Evolutionary conservation across 805 yeast species (phyloP).

Genomic region (Metschnikowia amazonensis): DNA sequence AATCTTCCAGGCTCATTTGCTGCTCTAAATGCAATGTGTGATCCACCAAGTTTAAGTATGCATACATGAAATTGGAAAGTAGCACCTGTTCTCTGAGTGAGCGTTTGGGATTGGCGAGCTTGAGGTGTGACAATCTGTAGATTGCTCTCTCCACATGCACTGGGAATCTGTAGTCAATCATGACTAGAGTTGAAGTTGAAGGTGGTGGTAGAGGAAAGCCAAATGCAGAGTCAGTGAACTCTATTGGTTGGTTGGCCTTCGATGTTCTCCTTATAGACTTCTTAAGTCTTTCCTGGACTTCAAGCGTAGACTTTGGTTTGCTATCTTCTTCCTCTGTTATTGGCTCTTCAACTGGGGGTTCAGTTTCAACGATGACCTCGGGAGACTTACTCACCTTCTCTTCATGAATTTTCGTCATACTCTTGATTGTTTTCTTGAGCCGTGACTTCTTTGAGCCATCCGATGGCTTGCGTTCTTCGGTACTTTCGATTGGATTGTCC

Average conservation of each 20-base stretch:
- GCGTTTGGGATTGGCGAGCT: conserved; percentile 89
- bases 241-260: conserved; percentile 43
- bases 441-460: conserved; percentile 14
- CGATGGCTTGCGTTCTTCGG: conserved; percentile 6
- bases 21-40: conserved; percentile 77
- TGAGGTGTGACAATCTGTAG: conserved; percentile 86
- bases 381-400: conserved; percentile 8
- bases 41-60: conserved; percentile 89
- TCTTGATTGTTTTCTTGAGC: conserved; percentile 16
- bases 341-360: conserved; percentile 2
- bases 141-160: conserved; percentile 95
- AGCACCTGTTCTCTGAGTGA: conserved; percentile 90
- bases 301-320: conserved; percentile 33
- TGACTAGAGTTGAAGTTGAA: conserved; percentile 68
- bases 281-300: conserved; percentile 42
- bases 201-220: conserved; percentile 86
- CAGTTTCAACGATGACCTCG: not conserved
- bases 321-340: conserved; percentile 15
- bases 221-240: conserved; percentile 71
- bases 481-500: not conserved
- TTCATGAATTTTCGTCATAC: conserved; percentile 15
- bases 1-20: conserved; percentile 37
- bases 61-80: conserved; percentile 94
- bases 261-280: conserved; percentile 40
- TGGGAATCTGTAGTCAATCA: conserved; percentile 85